Percentiles rank a stretch among this genome's conserved stretches.
Evolutionary conservation across 192 early-diverging fungal species (phyloP).

Genomic region (Mortierella claussenii): DNA sequence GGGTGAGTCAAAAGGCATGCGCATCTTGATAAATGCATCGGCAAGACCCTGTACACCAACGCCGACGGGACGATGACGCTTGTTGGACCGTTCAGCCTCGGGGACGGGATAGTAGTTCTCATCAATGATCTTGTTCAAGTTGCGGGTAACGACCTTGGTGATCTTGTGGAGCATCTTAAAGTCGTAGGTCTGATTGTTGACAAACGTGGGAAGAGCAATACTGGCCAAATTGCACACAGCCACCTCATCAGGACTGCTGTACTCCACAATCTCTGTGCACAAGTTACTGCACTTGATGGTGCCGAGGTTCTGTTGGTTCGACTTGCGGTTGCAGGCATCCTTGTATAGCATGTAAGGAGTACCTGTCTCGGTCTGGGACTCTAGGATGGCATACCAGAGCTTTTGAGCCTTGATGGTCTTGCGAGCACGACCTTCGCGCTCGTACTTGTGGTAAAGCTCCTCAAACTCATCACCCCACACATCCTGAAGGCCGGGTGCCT

Average conservation of each 20-base stretch:
- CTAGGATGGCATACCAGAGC: constrained; percentile 96
- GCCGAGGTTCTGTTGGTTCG: constrained; percentile 98
- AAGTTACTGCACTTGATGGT: constrained; percentile 99
- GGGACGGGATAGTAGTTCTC: constrained; percentile 95
- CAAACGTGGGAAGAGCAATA: constrained; percentile 90
- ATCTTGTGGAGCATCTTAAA: constrained; percentile 87
- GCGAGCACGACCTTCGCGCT: constrained; percentile 84
- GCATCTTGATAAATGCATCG: constrained; percentile 96
- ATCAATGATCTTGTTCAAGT: constrained; percentile 98
- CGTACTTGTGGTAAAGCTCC: constrained; percentile 85
- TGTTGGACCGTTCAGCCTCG: constrained; percentile 89
- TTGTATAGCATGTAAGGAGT: constrained; percentile 99
- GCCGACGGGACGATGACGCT: constrained; percentile 96
- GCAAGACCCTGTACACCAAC: constrained; percentile 99
- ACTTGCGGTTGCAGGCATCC: constrained; percentile 99
- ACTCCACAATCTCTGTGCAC: constrained; percentile 99
- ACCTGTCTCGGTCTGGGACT: constrained; percentile 97
- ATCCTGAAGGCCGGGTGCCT: constrained; percentile 90
- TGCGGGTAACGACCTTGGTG: constrained; percentile 88
- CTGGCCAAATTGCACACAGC: constrained; percentile 98
- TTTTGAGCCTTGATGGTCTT: constrained; percentile 97
- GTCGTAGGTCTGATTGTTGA: constrained; percentile 77
- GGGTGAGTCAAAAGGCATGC: constrained; percentile 91
- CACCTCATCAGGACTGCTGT: constrained; percentile 94
- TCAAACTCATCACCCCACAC: constrained; percentile 96